phyloP scores from a whole-genome alignment of 495 filamentous ascomycete species.

The Lophiostoma macrostomum region DNA sequence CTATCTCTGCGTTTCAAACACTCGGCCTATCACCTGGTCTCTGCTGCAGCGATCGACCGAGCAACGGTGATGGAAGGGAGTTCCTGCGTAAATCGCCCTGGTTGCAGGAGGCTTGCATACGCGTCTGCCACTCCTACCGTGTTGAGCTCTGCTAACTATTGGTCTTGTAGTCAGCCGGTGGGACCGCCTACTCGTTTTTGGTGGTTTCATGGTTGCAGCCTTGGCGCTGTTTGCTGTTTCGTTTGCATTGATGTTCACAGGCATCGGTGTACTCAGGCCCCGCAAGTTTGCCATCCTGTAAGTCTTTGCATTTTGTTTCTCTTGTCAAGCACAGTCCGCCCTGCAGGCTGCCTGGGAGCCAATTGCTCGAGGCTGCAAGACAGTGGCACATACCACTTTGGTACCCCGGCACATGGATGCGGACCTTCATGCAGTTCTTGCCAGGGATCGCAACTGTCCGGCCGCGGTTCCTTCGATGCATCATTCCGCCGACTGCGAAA shows the following conservation, averaged over 20 bases:
- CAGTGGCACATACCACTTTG: constrained; percentile 13
- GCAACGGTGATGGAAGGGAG: constrained; percentile 31
- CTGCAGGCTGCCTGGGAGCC: constrained; percentile 21
- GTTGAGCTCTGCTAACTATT: constrained; percentile 32
- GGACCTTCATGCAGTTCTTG: constrained; percentile 8
- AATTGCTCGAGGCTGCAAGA: constrained; percentile 3
- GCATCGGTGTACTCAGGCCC: constrained; percentile 67
- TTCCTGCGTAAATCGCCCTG: constrained; percentile 36
- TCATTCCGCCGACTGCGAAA: background rate
- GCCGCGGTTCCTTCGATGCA: constrained; percentile 1
- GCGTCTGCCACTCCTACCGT: constrained; percentile 16
- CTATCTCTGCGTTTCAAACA: background rate
- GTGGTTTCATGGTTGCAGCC: constrained; percentile 85
- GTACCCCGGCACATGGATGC: constrained; percentile 1
- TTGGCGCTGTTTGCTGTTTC: constrained; percentile 88
- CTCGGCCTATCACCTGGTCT: constrained; percentile 19
- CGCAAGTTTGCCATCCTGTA: constrained; percentile 96
- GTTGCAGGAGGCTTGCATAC: constrained; percentile 38
- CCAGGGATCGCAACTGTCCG: constrained; percentile 5
- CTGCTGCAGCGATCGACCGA: constrained; percentile 23
- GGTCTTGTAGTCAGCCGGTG: constrained; percentile 79
- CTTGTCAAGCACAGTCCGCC: constrained; percentile 18
- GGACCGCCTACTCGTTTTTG: constrained; percentile 92
- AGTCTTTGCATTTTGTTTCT: constrained; percentile 48
- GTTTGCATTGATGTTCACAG: constrained; percentile 75